phyloP scores from a whole-genome alignment of 805 yeast species.

The Teunomyces tritomae region DNA sequence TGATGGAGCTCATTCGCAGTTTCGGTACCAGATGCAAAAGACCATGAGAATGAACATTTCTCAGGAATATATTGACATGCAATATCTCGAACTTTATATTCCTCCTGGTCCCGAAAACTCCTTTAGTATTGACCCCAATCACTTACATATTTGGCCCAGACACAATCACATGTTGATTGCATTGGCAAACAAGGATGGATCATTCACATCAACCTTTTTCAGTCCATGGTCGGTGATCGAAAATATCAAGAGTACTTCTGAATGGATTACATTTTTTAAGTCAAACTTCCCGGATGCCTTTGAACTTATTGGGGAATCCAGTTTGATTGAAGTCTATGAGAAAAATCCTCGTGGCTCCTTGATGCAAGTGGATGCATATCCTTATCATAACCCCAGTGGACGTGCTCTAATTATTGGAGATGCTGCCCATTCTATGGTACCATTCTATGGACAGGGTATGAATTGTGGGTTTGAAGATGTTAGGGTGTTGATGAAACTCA shows the following conservation, averaged over 20 bases:
- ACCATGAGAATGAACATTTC: conserved; percentile 62
- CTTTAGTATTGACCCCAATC: conserved; percentile 65
- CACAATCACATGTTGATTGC: conserved; percentile 86
- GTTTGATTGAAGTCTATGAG: conserved; percentile 48
- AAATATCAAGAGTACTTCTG: conserved; percentile 41
- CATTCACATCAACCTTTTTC: conserved; percentile 87
- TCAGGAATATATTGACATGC: conserved; percentile 81
- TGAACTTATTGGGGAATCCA: conserved; percentile 59
- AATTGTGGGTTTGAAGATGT: conserved; percentile 95
- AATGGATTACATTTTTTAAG: conserved; percentile 53
- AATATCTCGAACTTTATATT: conserved; percentile 76
- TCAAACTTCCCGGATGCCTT: conserved; percentile 73
- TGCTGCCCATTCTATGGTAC: conserved; percentile 96
- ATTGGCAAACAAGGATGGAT: conserved; percentile 77
- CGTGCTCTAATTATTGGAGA: conserved; percentile 77
- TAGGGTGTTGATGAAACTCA: conserved; percentile 54
- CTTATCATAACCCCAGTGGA: conserved; percentile 62
- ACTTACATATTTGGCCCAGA: conserved; percentile 92
- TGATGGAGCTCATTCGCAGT: conserved; percentile 81
- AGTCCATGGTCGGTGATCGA: conserved; percentile 74
- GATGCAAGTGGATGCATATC: conserved; percentile 65
- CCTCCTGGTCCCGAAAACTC: conserved; percentile 45
- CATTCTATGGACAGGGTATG: conserved; percentile 98
- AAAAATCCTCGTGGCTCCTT: conserved; percentile 75
- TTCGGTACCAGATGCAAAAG: conserved; percentile 67